phyloP scores from a whole-genome alignment of 345 rosid species.

The Arabis alpina region DNA sequence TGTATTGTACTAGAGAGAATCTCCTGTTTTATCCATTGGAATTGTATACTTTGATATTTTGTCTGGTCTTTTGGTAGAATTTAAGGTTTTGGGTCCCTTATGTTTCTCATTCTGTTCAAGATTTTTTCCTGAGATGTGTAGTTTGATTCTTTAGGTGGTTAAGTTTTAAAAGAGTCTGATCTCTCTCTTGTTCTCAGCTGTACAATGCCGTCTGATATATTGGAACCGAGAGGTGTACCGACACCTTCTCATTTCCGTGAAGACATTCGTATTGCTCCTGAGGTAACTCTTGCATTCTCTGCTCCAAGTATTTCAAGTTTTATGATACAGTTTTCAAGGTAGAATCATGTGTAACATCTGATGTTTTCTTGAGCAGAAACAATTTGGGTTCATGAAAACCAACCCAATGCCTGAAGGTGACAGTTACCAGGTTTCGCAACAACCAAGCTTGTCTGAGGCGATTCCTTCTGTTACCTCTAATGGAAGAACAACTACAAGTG shows the following conservation, averaged over 20 bases:
- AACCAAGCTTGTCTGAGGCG: slow-evolving; percentile 50
- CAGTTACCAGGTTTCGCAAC: slow-evolving; percentile 46
- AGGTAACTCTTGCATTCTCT: slow-evolving; percentile 47
- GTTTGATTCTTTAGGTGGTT: slow-evolving; percentile 31
- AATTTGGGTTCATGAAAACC: slow-evolving; percentile 64
- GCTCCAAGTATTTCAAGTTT: background rate
- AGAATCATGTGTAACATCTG: too few species aligned
- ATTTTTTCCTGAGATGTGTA: background rate
- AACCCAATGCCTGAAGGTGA: slow-evolving; percentile 53
- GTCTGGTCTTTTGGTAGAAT: background rate
- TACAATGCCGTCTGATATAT: slow-evolving; percentile 66
- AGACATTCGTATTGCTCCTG: slow-evolving; percentile 51
- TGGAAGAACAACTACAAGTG: slow-evolving; percentile 47
- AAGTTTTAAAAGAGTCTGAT: slow-evolving; percentile 31
- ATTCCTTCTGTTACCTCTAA: slow-evolving; percentile 42
- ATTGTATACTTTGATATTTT: background rate
- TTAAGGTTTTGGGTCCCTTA: slow-evolving; percentile 5
- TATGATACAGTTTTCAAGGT: background rate
- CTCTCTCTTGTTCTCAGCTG: slow-evolving; percentile 33
- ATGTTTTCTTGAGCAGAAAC: slow-evolving; percentile 58
- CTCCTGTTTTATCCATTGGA: slow-evolving; percentile 29
- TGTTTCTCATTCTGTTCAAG: slow-evolving; percentile 1
- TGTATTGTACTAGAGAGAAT: slow-evolving; percentile 17
- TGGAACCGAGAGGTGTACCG: slow-evolving; percentile 54
- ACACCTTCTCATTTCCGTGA: slow-evolving; percentile 47